A percentile compares a stretch with the other conserved stretches of the same genome.
Evolutionary conservation across 2,329 filamentous ascomycete species (phyloP).

Genomic region (Ophiostoma tasmaniense): DNA sequence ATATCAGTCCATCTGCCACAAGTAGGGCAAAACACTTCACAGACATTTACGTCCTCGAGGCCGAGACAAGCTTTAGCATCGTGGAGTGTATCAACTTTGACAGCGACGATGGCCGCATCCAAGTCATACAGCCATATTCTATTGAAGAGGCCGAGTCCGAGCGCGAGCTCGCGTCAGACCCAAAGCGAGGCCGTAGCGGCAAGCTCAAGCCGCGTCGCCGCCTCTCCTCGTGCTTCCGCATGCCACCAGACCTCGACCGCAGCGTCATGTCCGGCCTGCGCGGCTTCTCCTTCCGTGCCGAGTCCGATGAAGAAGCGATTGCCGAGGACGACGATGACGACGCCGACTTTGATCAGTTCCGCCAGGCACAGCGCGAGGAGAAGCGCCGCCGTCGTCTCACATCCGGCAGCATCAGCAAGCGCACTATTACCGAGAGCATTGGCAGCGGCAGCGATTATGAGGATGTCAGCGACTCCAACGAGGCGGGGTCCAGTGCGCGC

Average conservation of each 20-base stretch:
- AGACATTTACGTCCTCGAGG: conserved; percentile 11
- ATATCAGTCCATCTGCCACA: background rate
- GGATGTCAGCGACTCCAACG: conserved; percentile 31
- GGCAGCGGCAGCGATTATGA: conserved; percentile 42
- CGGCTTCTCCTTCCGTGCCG: conserved; percentile 37
- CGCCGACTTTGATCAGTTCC: conserved; percentile 34
- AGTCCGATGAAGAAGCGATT: conserved; percentile 29
- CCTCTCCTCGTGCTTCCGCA: background rate
- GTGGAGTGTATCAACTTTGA: conserved; percentile 40
- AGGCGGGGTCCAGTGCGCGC: conserved; percentile 40
- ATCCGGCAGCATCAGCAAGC: conserved; percentile 46
- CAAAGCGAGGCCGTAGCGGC: conserved; percentile 28
- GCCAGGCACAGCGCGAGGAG: conserved; percentile 35
- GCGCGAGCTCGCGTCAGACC: conserved; percentile 3
- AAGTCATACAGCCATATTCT: conserved; percentile 36
- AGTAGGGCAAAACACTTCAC: background rate
- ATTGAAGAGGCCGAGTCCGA: conserved; percentile 36
- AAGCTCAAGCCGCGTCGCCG: conserved; percentile 13
- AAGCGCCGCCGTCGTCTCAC: conserved; percentile 40
- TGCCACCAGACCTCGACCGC: conserved; percentile 32
- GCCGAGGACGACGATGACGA: conserved; percentile 12
- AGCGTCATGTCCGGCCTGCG: conserved; percentile 37
- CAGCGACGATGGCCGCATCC: conserved; percentile 35
- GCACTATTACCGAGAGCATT: conserved; percentile 42
- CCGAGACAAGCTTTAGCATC: conserved; percentile 30